Evolutionary conservation across 1,139 yeast species (phyloP).

Genomic region (Pichia sp.): DNA sequence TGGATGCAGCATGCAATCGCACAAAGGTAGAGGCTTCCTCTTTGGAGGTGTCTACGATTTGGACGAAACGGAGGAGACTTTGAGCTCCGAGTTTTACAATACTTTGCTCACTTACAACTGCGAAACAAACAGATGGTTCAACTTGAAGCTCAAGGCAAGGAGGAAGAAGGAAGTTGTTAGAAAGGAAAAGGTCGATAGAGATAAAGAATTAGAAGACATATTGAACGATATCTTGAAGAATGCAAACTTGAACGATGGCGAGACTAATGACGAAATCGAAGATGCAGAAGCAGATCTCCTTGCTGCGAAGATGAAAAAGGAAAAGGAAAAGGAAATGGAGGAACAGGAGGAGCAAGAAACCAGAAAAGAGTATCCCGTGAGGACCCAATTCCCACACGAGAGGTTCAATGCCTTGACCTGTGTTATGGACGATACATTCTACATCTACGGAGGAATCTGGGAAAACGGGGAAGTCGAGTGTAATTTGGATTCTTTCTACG

Average conservation of each 20-base stretch:
- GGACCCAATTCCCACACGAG: constrained; percentile 73
- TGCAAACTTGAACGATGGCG: constrained; percentile 56
- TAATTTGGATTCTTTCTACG: constrained; percentile 78
- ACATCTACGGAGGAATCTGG: constrained; percentile 89
- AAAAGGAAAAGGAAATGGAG: constrained; percentile 12
- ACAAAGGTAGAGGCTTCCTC: constrained; percentile 86
- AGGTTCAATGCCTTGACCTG: constrained; percentile 84
- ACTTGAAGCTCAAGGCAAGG: constrained; percentile 60
- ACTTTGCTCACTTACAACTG: constrained; percentile 76
- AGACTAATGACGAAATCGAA: constrained; percentile 35
- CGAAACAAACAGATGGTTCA: constrained; percentile 87
- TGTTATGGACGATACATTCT: constrained; percentile 78
- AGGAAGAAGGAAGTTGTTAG: constrained; percentile 45
- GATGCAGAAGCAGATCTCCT: constrained; percentile 35
- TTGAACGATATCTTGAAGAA: constrained; percentile 70
- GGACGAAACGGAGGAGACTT: constrained; percentile 90
- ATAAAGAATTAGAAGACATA: constrained; percentile 78
- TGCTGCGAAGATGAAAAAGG: background rate
- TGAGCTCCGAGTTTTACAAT: constrained; percentile 82
- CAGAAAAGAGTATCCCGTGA: constrained; percentile 46
- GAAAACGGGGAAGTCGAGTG: constrained; percentile 85
- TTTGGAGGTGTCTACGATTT: constrained; percentile 96
- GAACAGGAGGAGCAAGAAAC: constrained; percentile 38
- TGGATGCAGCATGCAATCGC: constrained; percentile 88
- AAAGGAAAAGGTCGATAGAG: constrained; percentile 54